Conservation (phyloP, 2,329 filamentous ascomycete genomes). For the Podosphaera xanthii region DNA sequence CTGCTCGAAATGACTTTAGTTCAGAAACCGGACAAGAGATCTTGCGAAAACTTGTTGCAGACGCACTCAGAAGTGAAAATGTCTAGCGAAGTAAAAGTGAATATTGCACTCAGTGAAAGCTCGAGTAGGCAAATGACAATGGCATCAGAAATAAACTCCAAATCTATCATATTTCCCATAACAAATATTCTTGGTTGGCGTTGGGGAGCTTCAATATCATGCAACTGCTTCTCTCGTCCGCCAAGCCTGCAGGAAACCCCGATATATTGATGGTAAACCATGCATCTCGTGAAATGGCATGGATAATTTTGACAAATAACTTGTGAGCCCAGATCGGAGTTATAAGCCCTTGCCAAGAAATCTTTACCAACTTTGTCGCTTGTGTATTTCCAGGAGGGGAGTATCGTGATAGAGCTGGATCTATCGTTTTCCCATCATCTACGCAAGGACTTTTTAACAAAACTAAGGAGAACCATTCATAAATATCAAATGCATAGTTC, state of each 20-base stretch:
- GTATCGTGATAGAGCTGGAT: constrained; percentile 49
- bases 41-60: constrained; percentile 54
- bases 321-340: constrained; percentile 28
- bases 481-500: constrained; percentile 36
- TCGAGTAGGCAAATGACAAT: constrained; percentile 37
- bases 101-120: constrained; percentile 29
- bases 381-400: constrained; percentile 22
- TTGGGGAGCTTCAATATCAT: constrained; percentile 29
- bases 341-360: constrained; percentile 38
- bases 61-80: constrained; percentile 50
- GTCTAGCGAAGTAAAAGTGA: constrained; percentile 33
- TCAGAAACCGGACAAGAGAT: constrained; percentile 59
- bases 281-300: constrained; percentile 22
- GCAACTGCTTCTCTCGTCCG: constrained; percentile 25
- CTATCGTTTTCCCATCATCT: constrained; percentile 30
- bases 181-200: constrained; percentile 28
- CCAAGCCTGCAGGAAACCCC: constrained; percentile 24
- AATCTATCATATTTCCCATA: constrained; percentile 29
- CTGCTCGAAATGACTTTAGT: constrained; percentile 62
- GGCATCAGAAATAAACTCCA: constrained; percentile 38
- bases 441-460: constrained; percentile 43
- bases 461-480: constrained; percentile 57
- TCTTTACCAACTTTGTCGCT: constrained; percentile 20
- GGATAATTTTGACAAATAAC: constrained; percentile 22
- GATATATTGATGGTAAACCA: constrained; percentile 35